phyloP scores from a whole-genome alignment of 257 asterid species.

The Linaria vulgaris region DNA sequence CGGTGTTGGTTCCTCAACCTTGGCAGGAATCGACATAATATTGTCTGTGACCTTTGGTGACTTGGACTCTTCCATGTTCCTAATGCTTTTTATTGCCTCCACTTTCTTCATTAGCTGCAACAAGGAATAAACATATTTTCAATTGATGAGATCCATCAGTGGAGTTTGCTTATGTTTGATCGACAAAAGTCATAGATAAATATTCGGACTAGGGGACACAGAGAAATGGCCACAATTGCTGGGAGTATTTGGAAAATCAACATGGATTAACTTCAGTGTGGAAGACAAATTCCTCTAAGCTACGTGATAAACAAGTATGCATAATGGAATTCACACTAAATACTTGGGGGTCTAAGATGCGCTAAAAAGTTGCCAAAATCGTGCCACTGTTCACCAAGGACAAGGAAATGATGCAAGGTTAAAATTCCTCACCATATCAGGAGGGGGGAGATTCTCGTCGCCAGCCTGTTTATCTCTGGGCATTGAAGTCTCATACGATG shows the following conservation, averaged over 20 bases:
- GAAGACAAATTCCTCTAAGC: not conserved
- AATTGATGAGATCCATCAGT: conserved; percentile 1
- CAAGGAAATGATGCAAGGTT: not conserved
- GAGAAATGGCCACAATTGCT: not conserved
- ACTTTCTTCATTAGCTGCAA: conserved; percentile 39
- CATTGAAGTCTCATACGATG: conserved; percentile 33
- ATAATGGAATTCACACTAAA: not conserved
- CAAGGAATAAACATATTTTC: not conserved
- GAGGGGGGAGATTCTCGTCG: conserved; percentile 35
- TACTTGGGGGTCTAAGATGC: not conserved
- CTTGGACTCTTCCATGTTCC: conserved; percentile 38
- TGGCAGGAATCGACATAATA: conserved; percentile 33
- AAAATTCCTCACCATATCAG: conserved; percentile 12
- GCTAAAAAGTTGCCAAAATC: not conserved
- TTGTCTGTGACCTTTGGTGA: conserved; percentile 36
- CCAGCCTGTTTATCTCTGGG: conserved; percentile 33
- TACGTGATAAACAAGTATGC: not conserved
- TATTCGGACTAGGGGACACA: not conserved
- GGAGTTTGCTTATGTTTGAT: conserved; percentile 6
- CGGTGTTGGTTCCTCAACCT: conserved; percentile 30
- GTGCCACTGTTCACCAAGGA: not conserved
- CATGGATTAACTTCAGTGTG: not conserved
- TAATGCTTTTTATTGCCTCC: conserved; percentile 41
- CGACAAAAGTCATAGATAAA: not conserved
- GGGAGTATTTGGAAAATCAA: not conserved